Base-by-base conservation (phyloP, 176 grass and related monocot species). In the Tillandsia leiboldiana region DNA sequence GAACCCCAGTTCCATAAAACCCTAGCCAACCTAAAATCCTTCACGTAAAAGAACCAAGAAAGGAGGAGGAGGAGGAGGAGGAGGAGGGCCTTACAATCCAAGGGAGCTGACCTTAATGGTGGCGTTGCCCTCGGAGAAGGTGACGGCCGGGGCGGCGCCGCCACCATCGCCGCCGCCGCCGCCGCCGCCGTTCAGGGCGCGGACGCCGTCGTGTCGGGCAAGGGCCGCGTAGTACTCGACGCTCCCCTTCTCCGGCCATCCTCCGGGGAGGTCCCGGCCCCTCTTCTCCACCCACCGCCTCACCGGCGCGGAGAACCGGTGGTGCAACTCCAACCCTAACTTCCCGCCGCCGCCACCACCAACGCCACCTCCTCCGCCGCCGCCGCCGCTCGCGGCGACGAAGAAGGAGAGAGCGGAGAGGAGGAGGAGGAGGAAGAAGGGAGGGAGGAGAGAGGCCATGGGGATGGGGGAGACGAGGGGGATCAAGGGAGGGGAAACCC, bases 81-180 rank as follows among this genome's bases (percentile, higher is more conserved):
- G 24, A 24, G 24, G 15, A 63, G 4, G 63, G 47, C 47, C 77
- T 85, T 84, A 96, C 88, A 86, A 96, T 91, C 86, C 86, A 58
- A 89, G 72, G 77, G 78, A 80, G 86, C 76, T 82, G 83, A 89
- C 71, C 67, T 79, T 78, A 29, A 84, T 64, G 50, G 92, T 92
- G 29, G 73, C 73, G 64, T 96, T 96, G 3, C 92, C 92, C 68
- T 80, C 63, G 1, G 92, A 76, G 71, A 96, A 96, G 49, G 81
- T 84, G 51, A 91, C 76, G 3, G 66, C 75, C 0, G 72, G 77
- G 26, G 70, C 51, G 2, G 10, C 76, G 1, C 27, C 53, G 3
- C 47, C 9, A 24, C 20, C 28, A 0, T 8, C 71, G 0, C 28
- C 51, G 4, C n/a, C n/a, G n/a, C 29, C 29, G 4, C 29, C 29